Evolutionary conservation across 345 rosid genomes (phyloP).

Genomic region (Excoecaria cochinchinensis): DNA sequence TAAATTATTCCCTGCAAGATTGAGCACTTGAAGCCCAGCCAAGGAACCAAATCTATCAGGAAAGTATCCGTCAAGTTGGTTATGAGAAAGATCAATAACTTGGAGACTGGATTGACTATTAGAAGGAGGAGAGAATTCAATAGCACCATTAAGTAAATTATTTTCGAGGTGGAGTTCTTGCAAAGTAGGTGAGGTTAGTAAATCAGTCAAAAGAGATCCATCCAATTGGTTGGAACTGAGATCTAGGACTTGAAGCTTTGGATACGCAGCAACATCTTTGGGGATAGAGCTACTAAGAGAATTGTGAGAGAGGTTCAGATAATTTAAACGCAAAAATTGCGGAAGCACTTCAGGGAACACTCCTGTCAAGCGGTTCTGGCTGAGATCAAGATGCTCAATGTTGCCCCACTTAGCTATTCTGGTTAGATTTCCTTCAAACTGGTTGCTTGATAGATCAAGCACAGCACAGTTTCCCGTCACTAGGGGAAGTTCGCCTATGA

Average conservation of each 20-base stretch:
- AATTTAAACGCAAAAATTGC: constrained; percentile 79
- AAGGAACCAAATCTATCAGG: constrained; percentile 69
- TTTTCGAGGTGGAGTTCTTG: constrained; percentile 70
- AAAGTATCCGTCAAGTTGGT: constrained; percentile 63
- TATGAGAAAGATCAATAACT: constrained; percentile 81
- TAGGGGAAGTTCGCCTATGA: constrained; percentile 81
- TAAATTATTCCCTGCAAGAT: constrained; percentile 75
- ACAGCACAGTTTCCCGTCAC: constrained; percentile 75
- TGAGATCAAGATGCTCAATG: constrained; percentile 85
- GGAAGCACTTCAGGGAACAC: constrained; percentile 68
- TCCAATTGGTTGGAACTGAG: constrained; percentile 70
- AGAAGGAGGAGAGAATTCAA: constrained; percentile 46
- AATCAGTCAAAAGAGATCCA: constrained; percentile 59
- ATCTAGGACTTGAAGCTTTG: constrained; percentile 83
- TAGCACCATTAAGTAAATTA: constrained; percentile 60
- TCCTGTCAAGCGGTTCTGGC: constrained; percentile 73
- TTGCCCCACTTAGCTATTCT: constrained; percentile 76
- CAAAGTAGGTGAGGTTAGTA: constrained; percentile 64
- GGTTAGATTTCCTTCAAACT: constrained; percentile 73
- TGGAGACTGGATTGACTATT: constrained; percentile 50
- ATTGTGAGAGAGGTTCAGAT: constrained; percentile 84
- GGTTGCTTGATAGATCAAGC: constrained; percentile 88
- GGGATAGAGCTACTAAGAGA: constrained; percentile 68
- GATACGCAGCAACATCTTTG: constrained; percentile 57
- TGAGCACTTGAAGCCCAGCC: constrained; percentile 62